Conservation (phyloP, 2,329 filamentous ascomycete genomes). For the Xylariaceae sp. region DNA sequence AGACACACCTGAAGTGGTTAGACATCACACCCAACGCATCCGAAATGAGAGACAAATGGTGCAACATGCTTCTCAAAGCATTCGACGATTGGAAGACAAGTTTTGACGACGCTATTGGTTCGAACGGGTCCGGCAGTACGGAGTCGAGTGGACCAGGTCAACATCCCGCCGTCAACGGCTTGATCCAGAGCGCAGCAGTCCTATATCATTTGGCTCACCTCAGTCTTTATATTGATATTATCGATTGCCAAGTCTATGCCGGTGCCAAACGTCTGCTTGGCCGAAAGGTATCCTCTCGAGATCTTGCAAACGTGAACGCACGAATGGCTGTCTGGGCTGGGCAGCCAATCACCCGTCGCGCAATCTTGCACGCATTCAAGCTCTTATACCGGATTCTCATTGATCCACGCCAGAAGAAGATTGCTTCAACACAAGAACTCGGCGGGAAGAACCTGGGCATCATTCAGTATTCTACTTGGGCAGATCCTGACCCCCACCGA, state of each 20-base stretch:
- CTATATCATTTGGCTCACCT: slow-evolving; percentile 85
- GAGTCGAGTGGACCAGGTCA: slow-evolving; percentile 37
- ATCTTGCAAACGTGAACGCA: slow-evolving; percentile 66
- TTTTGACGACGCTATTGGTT: slow-evolving; percentile 65
- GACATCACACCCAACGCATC: slow-evolving; percentile 59
- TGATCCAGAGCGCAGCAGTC: slow-evolving; percentile 74
- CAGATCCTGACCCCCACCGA: slow-evolving; percentile 75
- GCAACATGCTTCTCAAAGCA: slow-evolving; percentile 66
- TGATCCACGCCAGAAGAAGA: slow-evolving; percentile 38
- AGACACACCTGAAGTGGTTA: slow-evolving; percentile 77
- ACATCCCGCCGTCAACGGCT: slow-evolving; percentile 52
- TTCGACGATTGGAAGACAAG: slow-evolving; percentile 85
- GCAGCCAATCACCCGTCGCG: slow-evolving; percentile 68
- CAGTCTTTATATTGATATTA: slow-evolving; percentile 80
- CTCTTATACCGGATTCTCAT: slow-evolving; percentile 74
- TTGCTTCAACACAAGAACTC: slow-evolving; percentile 22
- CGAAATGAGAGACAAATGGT: slow-evolving; percentile 68
- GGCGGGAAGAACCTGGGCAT: slow-evolving; percentile 30
- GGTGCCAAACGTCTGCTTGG: slow-evolving; percentile 73
- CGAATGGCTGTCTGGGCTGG: slow-evolving; percentile 78
- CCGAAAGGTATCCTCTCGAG: slow-evolving; percentile 68
- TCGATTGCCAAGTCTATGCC: slow-evolving; percentile 85
- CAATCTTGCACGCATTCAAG: slow-evolving; percentile 76
- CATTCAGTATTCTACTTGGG: slow-evolving; percentile 64
- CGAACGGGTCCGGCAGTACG: slow-evolving; percentile 33